Conservation (phyloP, 202 grass and related monocot genomes). For the Schoenoplectus tabernaemontani region DNA sequence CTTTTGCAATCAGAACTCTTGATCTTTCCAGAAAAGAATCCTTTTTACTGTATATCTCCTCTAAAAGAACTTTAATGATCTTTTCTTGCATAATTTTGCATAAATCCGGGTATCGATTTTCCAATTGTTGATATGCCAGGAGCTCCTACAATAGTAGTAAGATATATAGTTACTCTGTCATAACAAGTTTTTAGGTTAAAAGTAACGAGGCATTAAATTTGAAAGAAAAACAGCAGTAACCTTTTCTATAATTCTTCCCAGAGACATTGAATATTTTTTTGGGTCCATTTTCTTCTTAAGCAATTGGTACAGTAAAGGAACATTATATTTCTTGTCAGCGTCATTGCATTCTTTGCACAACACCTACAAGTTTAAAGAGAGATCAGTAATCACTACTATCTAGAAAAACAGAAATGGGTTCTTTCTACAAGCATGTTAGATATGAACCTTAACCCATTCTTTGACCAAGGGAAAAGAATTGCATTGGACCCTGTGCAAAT, state of each 20-base stretch:
- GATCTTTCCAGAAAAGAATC: conserved; percentile 48
- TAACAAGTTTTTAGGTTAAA: not conserved
- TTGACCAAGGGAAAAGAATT: conserved; percentile 50
- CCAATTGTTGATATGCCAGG: conserved; percentile 40
- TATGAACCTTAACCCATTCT: conserved; percentile 75
- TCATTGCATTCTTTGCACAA: conserved; percentile 36
- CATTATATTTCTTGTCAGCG: conserved; percentile 21
- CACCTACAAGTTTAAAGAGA: conserved; percentile 30
- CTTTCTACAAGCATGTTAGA: not conserved
- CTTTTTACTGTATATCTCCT: conserved; percentile 51
- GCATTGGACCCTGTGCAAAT: conserved; percentile 26
- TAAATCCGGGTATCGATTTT: conserved; percentile 26
- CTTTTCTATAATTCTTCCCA: conserved; percentile 67
- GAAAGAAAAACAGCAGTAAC: conserved; percentile 31
- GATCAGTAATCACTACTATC: conserved; percentile 17
- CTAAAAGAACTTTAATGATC: conserved; percentile 55
- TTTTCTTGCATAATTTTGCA: conserved; percentile 53
- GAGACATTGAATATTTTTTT: conserved; percentile 30
- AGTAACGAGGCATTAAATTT: not conserved
- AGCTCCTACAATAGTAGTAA: conserved; percentile 43
- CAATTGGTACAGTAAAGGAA: conserved; percentile 52
- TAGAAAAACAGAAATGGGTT: conserved; percentile 12
- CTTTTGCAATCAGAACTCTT: conserved; percentile 56
- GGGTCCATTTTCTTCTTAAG: conserved; percentile 22
- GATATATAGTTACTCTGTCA: not conserved